Base-by-base conservation (phyloP, 106 monocot genomes). In the Cymbidium sinense region DNA sequence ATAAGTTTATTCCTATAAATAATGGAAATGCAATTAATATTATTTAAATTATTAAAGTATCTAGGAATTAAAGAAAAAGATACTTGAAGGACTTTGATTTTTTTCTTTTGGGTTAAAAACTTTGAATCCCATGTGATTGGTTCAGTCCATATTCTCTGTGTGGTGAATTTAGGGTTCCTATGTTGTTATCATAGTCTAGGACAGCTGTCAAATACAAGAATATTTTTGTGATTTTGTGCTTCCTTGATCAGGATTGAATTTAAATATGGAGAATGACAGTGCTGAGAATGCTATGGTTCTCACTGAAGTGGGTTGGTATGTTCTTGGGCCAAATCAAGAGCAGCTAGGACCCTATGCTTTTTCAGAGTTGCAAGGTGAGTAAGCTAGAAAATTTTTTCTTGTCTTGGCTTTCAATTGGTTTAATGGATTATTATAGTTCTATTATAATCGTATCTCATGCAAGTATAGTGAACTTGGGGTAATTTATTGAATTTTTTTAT, bases 301-400 rank as follows among this genome's bases (percentile, higher is more conserved):
- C 27, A 65, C 25, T 0, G 91, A 91, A 74, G 80, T 83, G 9
- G 91, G 88, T 20, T 96, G 96, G 96, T 96, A 87, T 51, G 75
- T 96, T 64, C 88, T 96, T 34, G 93, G 91, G 11, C 83, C 80
- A 74, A 88, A 93, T 80, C 89, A 91, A 78, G 90, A 96, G 43
- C 29, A 78, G 58, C 29, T 96, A 18, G 96, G 96, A 23, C 96
- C 96, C 18, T 93, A 96, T 74, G 70, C 86, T 17, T 19, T 87
- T 55, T 86, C 89, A 2, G 96, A 96, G 84, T 58, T 96, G 76
- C 85, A 82, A 86, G 96, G 95, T 87, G 70, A 77, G 75, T 37
- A 37, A 37, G 31, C 69, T 33, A 1, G 27, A 3, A 69, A 69
- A 33, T 34, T 71, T 18, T 67, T 67, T 12, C 11, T 6, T 67